Percentiles rank a stretch among this genome's conserved stretches.
Conservation (phyloP, 345 rosid genomes). For the Sonneratia caseolaris region DNA sequence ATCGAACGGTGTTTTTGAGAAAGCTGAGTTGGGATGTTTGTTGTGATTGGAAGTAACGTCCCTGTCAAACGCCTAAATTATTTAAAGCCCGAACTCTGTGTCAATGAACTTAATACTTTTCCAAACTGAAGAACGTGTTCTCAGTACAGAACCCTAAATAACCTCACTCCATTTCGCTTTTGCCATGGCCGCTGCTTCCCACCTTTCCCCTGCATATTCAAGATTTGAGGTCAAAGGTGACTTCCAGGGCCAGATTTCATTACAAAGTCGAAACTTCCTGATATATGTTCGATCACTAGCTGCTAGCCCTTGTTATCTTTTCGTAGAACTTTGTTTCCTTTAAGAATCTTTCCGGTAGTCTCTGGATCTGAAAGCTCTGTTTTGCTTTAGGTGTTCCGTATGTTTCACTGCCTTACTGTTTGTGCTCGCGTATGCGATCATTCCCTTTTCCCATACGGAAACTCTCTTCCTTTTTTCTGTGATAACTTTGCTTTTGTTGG, state of each 20-base stretch:
- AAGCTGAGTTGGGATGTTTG: not conserved
- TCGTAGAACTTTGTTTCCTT: not conserved
- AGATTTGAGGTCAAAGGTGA: not conserved
- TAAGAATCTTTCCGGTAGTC: not conserved
- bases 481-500: not conserved
- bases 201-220: not conserved
- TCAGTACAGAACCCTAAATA: slow-evolving; percentile 1
- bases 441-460: not conserved
- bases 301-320: not conserved
- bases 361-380: not conserved
- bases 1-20: not conserved
- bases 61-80: not conserved
- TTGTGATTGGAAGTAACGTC: not conserved
- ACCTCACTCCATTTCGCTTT: not conserved
- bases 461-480: not conserved
- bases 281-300: not conserved
- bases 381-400: not conserved
- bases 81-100: not conserved
- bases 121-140: not conserved
- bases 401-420: not conserved
- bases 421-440: not conserved
- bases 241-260: not conserved
- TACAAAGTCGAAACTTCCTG: not conserved
- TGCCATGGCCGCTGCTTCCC: not conserved
- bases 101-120: too few species aligned